Conservation (phyloP, 2,329 filamentous ascomycete genomes). For the Tolypocladium cylindrosporum region DNA sequence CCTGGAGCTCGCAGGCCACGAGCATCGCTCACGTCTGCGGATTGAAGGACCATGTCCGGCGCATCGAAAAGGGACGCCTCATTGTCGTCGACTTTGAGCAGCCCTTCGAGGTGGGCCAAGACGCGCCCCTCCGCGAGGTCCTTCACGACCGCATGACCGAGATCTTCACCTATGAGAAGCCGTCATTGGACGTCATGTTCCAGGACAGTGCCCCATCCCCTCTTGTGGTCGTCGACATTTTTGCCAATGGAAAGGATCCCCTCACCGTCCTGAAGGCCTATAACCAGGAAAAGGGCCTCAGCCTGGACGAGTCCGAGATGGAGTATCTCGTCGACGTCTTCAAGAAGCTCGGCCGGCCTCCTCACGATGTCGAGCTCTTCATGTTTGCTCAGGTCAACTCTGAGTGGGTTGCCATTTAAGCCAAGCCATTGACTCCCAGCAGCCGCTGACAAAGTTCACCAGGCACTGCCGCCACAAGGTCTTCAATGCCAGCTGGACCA, state of each 20-base stretch:
- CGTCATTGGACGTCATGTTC: conserved; percentile 70
- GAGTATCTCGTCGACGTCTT: conserved; percentile 73
- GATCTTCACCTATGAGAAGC: conserved; percentile 55
- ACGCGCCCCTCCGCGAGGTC: conserved; percentile 54
- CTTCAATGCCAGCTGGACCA: conserved; percentile 95
- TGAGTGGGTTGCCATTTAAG: conserved; percentile 37
- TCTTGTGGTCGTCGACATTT: conserved; percentile 68
- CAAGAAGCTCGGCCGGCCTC: conserved; percentile 41
- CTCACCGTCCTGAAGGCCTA: conserved; percentile 68
- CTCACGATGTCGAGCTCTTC: conserved; percentile 90
- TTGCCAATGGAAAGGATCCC: conserved; percentile 53
- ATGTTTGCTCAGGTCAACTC: conserved; percentile 99
- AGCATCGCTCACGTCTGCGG: conserved; percentile 90
- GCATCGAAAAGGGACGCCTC: conserved; percentile 79
- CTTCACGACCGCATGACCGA: conserved; percentile 97
- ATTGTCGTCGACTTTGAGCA: conserved; percentile 57
- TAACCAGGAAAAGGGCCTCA: conserved; percentile 75
- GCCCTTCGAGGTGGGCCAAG: conserved; percentile 25
- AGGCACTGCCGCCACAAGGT: conserved; percentile 71
- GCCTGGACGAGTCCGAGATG: conserved; percentile 80
- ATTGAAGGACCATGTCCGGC: conserved; percentile 56
- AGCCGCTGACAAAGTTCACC: neutral
- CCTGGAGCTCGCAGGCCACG: conserved; percentile 95
- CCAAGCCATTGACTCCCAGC: neutral
- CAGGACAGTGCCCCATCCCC: conserved; percentile 52